Conservation (phyloP, 1,284 basidiomycete species). For the Fistulinella cinereoalba region DNA sequence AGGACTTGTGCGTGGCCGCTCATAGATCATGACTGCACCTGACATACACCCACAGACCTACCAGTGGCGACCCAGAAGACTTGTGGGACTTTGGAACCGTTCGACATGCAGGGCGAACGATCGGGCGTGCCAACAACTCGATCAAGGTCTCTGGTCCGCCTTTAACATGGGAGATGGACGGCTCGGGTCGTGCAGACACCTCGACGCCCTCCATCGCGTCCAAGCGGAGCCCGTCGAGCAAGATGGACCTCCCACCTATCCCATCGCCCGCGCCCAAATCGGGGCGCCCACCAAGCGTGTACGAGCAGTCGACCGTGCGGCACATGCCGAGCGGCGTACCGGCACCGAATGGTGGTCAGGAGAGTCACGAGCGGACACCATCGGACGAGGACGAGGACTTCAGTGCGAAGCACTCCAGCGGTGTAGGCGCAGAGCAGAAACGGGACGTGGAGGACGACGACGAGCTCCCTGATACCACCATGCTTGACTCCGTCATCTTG, state of each 20-base stretch:
- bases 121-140: constrained; percentile 59
- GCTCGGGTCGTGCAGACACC: constrained; percentile 40
- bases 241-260: constrained; percentile 57
- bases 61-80: constrained; percentile 70
- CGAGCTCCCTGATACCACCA: constrained; percentile 80
- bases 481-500: constrained; percentile 92
- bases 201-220: constrained; percentile 37
- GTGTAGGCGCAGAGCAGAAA: constrained; percentile 37
- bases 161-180: constrained; percentile 73
- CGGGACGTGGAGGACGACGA: constrained; percentile 47
- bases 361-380: constrained; percentile 40
- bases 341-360: constrained; percentile 12
- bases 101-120: constrained; percentile 62
- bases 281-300: constrained; percentile 41
- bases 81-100: constrained; percentile 96
- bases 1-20: constrained; percentile 49
- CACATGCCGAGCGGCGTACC: constrained; percentile 41
- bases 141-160: constrained; percentile 62
- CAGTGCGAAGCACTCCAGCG: constrained; percentile 19
- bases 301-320: constrained; percentile 66
- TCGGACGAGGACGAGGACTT: constrained; percentile 65
- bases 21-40: background rate
- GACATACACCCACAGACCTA: constrained; percentile 38
- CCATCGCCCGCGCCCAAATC: constrained; percentile 25
- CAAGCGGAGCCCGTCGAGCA: constrained; percentile 39